Percentiles rank a stretch among this genome's conserved stretches.
Conservation (phyloP, 129 eudicot genomes). For the Centrapalus pauciflorus region DNA sequence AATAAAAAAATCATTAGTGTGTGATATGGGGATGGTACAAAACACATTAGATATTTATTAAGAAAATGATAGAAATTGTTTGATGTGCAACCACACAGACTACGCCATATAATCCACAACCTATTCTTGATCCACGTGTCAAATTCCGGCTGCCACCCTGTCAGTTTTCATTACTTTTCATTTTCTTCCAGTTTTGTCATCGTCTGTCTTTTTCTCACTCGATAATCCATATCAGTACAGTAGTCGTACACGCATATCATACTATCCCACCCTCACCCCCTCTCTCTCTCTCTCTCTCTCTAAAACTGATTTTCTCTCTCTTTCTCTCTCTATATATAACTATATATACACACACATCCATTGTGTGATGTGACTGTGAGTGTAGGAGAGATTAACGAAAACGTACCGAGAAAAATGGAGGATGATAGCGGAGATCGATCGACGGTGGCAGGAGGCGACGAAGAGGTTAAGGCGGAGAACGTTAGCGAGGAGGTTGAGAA, state of each 20-base stretch:
- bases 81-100: neutral
- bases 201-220: constrained; percentile 6
- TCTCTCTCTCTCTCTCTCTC: constrained; percentile 5
- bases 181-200: constrained; percentile 2
- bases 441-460: neutral
- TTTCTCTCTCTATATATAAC: neutral
- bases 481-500: constrained; percentile 17
- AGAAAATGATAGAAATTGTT: too few relatives aligned
- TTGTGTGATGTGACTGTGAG: too few relatives aligned
- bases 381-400: neutral
- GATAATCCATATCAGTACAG: constrained; percentile 6
- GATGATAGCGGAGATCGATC: neutral
- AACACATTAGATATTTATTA: too few relatives aligned
- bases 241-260: constrained; percentile 8
- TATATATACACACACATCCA: neutral
- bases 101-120: neutral
- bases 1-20: too few relatives aligned
- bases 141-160: constrained; percentile 3
- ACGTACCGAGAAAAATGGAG: neutral
- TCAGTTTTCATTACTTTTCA: constrained; percentile 7
- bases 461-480: neutral
- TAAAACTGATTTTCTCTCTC: constrained; percentile 1
- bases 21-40: too few relatives aligned
- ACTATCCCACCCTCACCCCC: neutral
- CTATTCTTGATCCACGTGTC: constrained; percentile 5